These are phyloP conservation scores for Xylaria acuta DNA, from an alignment of 495 filamentous ascomycete genomes.

Conservation along the genomic window DNA sequence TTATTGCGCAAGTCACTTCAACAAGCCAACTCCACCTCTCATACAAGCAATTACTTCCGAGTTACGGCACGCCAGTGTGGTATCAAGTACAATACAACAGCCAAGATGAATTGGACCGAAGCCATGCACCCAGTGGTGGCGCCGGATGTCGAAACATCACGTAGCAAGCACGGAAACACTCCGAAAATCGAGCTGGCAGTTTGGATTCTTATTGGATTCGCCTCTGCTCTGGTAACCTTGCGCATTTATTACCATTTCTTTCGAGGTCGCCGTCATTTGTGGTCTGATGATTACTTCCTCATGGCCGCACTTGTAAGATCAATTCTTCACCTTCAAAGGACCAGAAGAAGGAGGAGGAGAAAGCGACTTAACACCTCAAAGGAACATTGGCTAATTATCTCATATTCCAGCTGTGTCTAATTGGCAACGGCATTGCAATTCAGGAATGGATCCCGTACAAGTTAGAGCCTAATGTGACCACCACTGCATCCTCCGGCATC, in stretches of 20 bases:
- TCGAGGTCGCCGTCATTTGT: conserved; percentile 20
- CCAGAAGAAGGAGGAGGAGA: background rate
- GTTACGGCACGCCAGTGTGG: background rate
- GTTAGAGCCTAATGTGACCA: conserved; percentile 26
- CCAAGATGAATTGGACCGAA: conserved; percentile 12
- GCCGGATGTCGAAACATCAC: conserved; percentile 24
- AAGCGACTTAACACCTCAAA: background rate
- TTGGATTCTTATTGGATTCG: conserved; percentile 12
- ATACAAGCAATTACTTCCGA: background rate
- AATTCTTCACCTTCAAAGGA: background rate
- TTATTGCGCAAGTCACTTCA: background rate
- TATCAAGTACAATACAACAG: background rate
- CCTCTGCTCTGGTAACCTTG: conserved; percentile 1
- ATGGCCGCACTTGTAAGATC: conserved; percentile 23
- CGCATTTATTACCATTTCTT: conserved; percentile 21
- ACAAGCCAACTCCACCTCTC: background rate
- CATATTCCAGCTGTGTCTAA: background rate
- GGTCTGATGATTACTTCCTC: conserved; percentile 26
- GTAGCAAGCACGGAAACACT: conserved; percentile 15
- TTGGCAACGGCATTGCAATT: conserved; percentile 17
- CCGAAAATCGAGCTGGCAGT: conserved; percentile 9
- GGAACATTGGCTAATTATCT: background rate
- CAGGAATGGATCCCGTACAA: conserved; percentile 23
- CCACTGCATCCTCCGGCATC: background rate
- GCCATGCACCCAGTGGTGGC: background rate